Evolutionary conservation across 176 grass and related monocot genomes (phyloP), one percentile per base, ranked within the genome.

Genomic region (Triticum dicoccoides): DNA sequence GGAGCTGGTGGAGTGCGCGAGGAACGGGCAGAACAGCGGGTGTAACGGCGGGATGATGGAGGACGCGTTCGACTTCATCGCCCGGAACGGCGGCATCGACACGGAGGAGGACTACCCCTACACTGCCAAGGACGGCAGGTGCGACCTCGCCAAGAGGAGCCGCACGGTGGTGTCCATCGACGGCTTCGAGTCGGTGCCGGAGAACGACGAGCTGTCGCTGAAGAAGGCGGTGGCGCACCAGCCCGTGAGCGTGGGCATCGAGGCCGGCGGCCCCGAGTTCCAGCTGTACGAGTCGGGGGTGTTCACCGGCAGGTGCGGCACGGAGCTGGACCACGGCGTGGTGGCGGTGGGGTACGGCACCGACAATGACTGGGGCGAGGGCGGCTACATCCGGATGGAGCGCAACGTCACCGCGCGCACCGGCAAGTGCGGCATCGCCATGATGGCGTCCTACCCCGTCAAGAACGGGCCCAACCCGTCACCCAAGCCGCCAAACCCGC

Each of bases 391-490:
- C 71, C 41, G 41, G 38, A 74, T 74, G 71, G 71, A 49, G 71
- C 71, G 71, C 41, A 74, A 74, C 23, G 71, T 74, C 23, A 74
- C 71, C 23, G 41, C n/a, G 5, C 41, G 71, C 3, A 49, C 89
- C 1, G 94, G 94, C 69, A 97, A 97, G 69, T 97, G 94, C 38
- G 90, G 94, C 10, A 94, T 94, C 34, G 86, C 90, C 37, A 92
- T 97, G 90, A 74, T 85, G 44, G 82, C 89, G 1, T 94, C 92
- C 1, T 97, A 94, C 82, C 94, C 94, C 1, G 38, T 88, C 79
- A 97, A 97, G 82, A 79, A 65, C 3, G 85, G 94, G 0, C 54
- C 35, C 38, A 97, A 97, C 88, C 92, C 94, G 2, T 42, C 41
- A 4, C 71, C 41, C 70, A 73, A 73, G 39, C 54, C 52, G 38